A percentile compares a stretch with the other conserved stretches of the same genome.
Conservation (phyloP, 2,329 filamentous ascomycete genomes). For the Hawksworthiomyces lignivorus region DNA sequence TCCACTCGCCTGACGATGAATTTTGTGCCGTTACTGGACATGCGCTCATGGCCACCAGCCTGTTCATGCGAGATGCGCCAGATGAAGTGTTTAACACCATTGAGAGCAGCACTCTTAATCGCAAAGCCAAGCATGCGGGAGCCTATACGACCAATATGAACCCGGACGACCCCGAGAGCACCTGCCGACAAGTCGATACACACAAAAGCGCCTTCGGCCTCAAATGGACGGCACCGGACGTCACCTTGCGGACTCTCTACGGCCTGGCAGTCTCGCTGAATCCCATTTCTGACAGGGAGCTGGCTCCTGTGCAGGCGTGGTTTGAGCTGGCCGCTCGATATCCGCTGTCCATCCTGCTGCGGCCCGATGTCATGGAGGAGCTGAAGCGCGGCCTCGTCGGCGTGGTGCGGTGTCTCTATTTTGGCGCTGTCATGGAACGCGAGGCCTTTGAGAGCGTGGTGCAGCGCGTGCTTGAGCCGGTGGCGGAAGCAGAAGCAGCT, state of each 20-base stretch:
- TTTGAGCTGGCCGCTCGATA: constrained; percentile 41
- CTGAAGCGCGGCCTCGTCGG: constrained; percentile 34
- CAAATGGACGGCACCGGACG: constrained; percentile 30
- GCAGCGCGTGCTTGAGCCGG: constrained; percentile 29
- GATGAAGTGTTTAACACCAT: constrained; percentile 22
- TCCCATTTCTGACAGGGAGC: constrained; percentile 29
- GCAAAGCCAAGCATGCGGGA: constrained; percentile 13
- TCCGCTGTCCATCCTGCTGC: constrained; percentile 30
- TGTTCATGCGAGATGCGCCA: constrained; percentile 34
- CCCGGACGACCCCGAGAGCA: neutral
- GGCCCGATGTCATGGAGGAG: constrained; percentile 24
- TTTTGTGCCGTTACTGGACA: constrained; percentile 27
- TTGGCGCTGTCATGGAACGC: constrained; percentile 40
- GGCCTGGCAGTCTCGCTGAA: constrained; percentile 39
- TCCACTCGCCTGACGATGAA: constrained; percentile 4
- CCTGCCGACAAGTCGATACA: neutral
- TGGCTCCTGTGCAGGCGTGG: constrained; percentile 47
- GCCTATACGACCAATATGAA: constrained; percentile 8
- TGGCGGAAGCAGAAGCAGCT: constrained; percentile 6
- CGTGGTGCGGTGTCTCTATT: constrained; percentile 38
- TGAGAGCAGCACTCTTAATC: neutral
- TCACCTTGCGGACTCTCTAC: constrained; percentile 36
- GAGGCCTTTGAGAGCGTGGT: constrained; percentile 39
- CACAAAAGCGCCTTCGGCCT: constrained; percentile 12
- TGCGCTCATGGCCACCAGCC: constrained; percentile 35